These are phyloP conservation scores for Hypomontagnella submonticulosa DNA, from an alignment of 495 filamentous ascomycete species.

Conservation along the genomic window DNA sequence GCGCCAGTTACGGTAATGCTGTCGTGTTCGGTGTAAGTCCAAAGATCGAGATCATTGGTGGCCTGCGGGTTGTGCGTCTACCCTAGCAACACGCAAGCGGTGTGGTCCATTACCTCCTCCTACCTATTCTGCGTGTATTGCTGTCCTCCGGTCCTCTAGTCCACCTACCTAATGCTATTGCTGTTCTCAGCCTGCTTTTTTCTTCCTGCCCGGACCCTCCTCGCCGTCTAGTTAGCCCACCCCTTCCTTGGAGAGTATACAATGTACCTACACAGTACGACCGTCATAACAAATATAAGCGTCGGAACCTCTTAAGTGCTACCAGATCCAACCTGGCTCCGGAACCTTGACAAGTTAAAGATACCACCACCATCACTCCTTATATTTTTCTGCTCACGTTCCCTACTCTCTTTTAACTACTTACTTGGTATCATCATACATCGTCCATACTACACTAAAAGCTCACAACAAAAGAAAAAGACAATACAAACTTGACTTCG, in stretches of 20 bases:
- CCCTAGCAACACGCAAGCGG: slow-evolving; percentile 37
- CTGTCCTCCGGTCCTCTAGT: slow-evolving; percentile 10
- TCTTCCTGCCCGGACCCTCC: slow-evolving; percentile 6
- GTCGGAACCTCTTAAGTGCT: slow-evolving; percentile 32
- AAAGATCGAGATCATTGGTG: slow-evolving; percentile 34
- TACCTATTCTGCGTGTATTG: slow-evolving; percentile 19
- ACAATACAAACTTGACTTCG: slow-evolving; percentile 10
- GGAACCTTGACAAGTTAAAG: slow-evolving; percentile 30
- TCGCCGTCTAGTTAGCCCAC: slow-evolving; percentile 15
- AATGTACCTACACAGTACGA: slow-evolving; percentile 43
- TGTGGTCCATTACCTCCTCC: slow-evolving; percentile 28
- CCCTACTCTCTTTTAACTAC: slow-evolving; percentile 11
- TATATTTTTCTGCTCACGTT: slow-evolving; percentile 15
- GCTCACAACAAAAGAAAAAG: slow-evolving; percentile 2
- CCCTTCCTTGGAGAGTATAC: slow-evolving; percentile 18
- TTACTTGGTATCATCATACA: slow-evolving; percentile 3
- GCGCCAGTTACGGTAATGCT: slow-evolving; percentile 37
- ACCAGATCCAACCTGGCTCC: slow-evolving; percentile 25
- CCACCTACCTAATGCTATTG: neutral
- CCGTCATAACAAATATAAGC: slow-evolving; percentile 33
- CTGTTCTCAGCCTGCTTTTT: neutral
- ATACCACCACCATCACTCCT: slow-evolving; percentile 33
- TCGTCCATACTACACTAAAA: neutral
- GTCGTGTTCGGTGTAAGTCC: slow-evolving; percentile 43
- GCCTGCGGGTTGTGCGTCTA: slow-evolving; percentile 26